A percentile compares a stretch with the other conserved stretches of the same genome.
phyloP scores from a whole-genome alignment of 495 filamentous ascomycete genomes.

The Neurospora sp. region DNA sequence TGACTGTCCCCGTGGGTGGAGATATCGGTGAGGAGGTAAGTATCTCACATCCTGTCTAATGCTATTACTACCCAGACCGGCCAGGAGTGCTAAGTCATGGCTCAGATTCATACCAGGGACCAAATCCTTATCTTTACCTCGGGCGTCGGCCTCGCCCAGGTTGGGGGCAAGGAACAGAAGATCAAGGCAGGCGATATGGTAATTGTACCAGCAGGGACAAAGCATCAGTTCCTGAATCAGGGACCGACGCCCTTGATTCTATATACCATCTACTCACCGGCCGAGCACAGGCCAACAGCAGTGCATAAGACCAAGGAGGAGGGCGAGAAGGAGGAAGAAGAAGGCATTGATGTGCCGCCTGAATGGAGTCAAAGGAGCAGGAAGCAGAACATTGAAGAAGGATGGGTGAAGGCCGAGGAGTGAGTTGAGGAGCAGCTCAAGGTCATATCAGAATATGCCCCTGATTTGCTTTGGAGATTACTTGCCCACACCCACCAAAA shows the following conservation, averaged over 20 bases:
- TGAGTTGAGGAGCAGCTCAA: background rate
- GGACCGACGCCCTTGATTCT: constrained; percentile 43
- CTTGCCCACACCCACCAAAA: background rate
- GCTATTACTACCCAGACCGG: constrained; percentile 8
- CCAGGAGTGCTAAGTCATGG: background rate
- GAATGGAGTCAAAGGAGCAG: constrained; percentile 46
- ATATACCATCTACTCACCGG: constrained; percentile 53
- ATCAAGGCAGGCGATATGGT: constrained; percentile 51
- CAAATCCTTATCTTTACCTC: constrained; percentile 56
- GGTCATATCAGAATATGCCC: background rate
- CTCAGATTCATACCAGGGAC: constrained; percentile 43
- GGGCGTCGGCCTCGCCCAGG: constrained; percentile 45
- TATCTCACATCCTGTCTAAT: background rate
- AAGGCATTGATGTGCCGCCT: constrained; percentile 50
- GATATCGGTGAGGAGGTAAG: constrained; percentile 56
- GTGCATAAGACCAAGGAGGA: constrained; percentile 54
- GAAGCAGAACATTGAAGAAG: constrained; percentile 46
- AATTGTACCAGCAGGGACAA: constrained; percentile 53
- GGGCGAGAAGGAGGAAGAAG: constrained; percentile 50
- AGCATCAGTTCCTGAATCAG: constrained; percentile 58
- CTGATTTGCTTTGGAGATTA: background rate
- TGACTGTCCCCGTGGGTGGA: constrained; percentile 53
- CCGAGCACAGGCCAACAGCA: constrained; percentile 46
- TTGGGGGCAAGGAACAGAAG: constrained; percentile 48
- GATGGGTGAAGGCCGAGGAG: constrained; percentile 35